phyloP scores from a whole-genome alignment of 2,329 filamentous ascomycete species.

The Fusarium temperatum region DNA sequence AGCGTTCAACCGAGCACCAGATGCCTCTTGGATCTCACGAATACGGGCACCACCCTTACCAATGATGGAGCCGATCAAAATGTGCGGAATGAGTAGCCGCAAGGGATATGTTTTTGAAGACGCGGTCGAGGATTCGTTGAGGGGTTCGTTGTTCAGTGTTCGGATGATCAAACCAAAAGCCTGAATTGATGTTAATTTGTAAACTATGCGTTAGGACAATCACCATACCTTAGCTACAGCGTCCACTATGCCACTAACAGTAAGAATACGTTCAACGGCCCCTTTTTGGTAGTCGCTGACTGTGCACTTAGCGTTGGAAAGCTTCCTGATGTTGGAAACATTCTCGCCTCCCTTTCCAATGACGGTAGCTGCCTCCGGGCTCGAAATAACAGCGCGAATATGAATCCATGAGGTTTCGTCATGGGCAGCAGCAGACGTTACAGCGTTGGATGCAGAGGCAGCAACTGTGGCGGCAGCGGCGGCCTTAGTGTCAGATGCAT shows the following conservation, averaged over 20 bases:
- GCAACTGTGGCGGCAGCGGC: constrained; percentile 52
- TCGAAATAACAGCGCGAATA: constrained; percentile 95
- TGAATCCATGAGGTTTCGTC: constrained; percentile 98
- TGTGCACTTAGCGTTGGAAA: constrained; percentile 97
- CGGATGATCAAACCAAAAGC: constrained; percentile 98
- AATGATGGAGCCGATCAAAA: constrained; percentile 98
- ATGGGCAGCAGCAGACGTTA: constrained; percentile 66
- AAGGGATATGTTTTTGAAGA: constrained; percentile 98
- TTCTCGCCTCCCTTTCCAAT: constrained; percentile 99
- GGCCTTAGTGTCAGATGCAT: constrained; percentile 52
- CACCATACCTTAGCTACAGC: constrained; percentile 87
- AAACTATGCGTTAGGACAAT: background rate
- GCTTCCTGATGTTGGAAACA: constrained; percentile 92
- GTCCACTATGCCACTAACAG: constrained; percentile 95
- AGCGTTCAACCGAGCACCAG: constrained; percentile 93
- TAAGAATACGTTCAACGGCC: constrained; percentile 96
- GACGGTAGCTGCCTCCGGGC: constrained; percentile 94
- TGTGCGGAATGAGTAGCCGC: constrained; percentile 92
- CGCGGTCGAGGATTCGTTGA: constrained; percentile 86
- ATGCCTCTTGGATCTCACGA: constrained; percentile 97
- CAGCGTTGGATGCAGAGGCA: constrained; percentile 46
- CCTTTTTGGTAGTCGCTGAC: constrained; percentile 98
- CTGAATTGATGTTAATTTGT: constrained; percentile 56
- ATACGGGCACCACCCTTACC: constrained; percentile 96
- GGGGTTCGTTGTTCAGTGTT: constrained; percentile 95